Percentiles rank a stretch among this genome's conserved stretches.
Conservation (phyloP, 805 yeast species). For the Hanseniaspora lindneri region DNA sequence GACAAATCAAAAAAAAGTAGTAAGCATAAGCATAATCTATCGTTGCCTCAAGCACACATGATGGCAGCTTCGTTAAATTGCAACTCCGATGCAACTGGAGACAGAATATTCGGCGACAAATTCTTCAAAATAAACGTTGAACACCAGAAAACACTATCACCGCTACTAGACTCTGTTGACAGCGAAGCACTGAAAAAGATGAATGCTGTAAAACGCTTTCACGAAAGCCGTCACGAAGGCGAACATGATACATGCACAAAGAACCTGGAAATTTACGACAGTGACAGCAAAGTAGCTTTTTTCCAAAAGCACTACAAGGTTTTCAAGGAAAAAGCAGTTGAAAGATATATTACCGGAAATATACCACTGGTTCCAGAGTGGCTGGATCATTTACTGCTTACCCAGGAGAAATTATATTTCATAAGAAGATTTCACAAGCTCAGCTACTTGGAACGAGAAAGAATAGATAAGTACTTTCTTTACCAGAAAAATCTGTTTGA, state of each 20-base stretch:
- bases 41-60: conserved; percentile 11
- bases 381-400: conserved; percentile 32
- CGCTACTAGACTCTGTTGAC: conserved; percentile 9
- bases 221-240: background rate
- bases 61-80: conserved; percentile 7
- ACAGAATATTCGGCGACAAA: conserved; percentile 12
- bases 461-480: conserved; percentile 38
- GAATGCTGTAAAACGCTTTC: background rate
- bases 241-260: conserved; percentile 17
- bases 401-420: conserved; percentile 24
- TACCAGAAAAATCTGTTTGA: conserved; percentile 13
- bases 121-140: conserved; percentile 14
- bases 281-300: conserved; percentile 16
- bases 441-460: conserved; percentile 56
- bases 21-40: conserved; percentile 12
- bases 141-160: conserved; percentile 11
- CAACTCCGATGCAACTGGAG: no score
- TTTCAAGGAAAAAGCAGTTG: background rate
- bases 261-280: conserved; percentile 17
- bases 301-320: conserved; percentile 17
- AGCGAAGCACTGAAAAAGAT: conserved; percentile 4
- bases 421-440: conserved; percentile 47
- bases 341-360: conserved; percentile 13
- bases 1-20: background rate
- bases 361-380: conserved; percentile 38